A percentile compares a stretch with the other conserved stretches of the same genome.
Conservation (phyloP, 192 early-diverging fungal genomes). For the Backusella liffmaniae region DNA sequence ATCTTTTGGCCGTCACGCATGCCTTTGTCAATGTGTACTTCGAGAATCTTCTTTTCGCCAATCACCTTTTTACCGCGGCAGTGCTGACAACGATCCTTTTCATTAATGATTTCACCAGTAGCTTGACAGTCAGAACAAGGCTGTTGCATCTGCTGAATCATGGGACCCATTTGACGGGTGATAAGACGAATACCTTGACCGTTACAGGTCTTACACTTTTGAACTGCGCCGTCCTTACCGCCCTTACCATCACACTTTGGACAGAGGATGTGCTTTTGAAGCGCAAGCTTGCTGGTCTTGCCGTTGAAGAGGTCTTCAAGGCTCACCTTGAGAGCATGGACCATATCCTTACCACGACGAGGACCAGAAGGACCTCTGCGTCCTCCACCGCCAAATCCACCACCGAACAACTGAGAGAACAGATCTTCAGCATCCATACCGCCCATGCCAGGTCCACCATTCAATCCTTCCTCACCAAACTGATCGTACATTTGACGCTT, state of each 20-base stretch:
- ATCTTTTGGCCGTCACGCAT: conserved; percentile 98
- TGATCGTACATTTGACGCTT: conserved; percentile 93
- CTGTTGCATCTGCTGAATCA: conserved; percentile 99
- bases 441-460: conserved; percentile 64
- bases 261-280: conserved; percentile 95
- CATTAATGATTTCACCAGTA: conserved; percentile 87
- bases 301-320: conserved; percentile 88
- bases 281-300: conserved; percentile 91
- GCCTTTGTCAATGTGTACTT: conserved; percentile 96
- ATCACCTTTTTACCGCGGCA: conserved; percentile 91
- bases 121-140: conserved; percentile 90
- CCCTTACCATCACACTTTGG: conserved; percentile 92
- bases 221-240: conserved; percentile 92
- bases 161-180: conserved; percentile 97
- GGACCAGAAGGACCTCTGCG: conserved; percentile 55
- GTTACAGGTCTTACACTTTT: conserved; percentile 78
- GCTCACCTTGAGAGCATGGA: conserved; percentile 83
- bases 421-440: conserved; percentile 88
- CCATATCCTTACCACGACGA: conserved; percentile 94
- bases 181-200: conserved; percentile 91
- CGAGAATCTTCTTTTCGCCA: conserved; percentile 93
- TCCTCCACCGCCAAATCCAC: conserved; percentile 59
- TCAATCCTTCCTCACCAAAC: conserved; percentile 90
- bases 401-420: conserved; percentile 96
- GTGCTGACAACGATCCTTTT: conserved; percentile 87